phyloP scores from a whole-genome alignment of 2,329 filamentous ascomycete species.

The Xylariomycetidae sp. region DNA sequence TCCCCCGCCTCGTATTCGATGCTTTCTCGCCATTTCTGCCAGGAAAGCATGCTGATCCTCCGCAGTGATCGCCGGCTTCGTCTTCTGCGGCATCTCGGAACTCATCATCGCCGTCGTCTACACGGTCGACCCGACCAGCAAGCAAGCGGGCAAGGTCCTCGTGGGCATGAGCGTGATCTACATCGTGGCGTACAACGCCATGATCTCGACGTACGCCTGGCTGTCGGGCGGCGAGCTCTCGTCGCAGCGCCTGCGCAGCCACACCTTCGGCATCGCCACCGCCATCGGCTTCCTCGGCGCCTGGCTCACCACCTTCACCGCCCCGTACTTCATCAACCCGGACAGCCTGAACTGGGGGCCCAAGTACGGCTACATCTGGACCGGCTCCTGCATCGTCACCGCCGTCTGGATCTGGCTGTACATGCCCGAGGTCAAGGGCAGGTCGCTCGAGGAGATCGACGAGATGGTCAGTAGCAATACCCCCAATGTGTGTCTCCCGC shows the following conservation, averaged over 20 bases:
- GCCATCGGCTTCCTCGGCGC: conserved; percentile 49
- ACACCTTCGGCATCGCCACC: conserved; percentile 51
- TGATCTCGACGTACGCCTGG: conserved; percentile 52
- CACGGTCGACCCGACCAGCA: conserved; percentile 33
- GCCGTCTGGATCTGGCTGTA: conserved; percentile 39
- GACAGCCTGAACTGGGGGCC: conserved; percentile 49
- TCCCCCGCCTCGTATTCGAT: too few relatives aligned
- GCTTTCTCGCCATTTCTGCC: too few relatives aligned
- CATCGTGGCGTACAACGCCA: conserved; percentile 47
- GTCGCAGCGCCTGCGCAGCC: conserved; percentile 48
- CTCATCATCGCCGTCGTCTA: conserved; percentile 49
- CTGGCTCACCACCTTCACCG: conserved; percentile 52
- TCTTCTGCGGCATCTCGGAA: conserved; percentile 47
- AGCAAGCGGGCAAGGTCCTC: conserved; percentile 37
- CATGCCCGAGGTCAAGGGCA: conserved; percentile 47
- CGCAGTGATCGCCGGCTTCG: conserved; percentile 44
- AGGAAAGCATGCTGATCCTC: too few relatives aligned
- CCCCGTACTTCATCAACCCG: conserved; percentile 55
- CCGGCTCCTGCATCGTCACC: conserved; percentile 27
- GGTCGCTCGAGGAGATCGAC: conserved; percentile 48
- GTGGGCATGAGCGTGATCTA: conserved; percentile 48
- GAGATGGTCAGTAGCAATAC: conserved; percentile 41
- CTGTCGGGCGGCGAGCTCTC: conserved; percentile 51
- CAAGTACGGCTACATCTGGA: conserved; percentile 53
- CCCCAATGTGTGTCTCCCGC: conserved; percentile 11